Evolutionary conservation across 139 green algal species (phyloP).

Genomic region (Micractinium conductrix): DNA sequence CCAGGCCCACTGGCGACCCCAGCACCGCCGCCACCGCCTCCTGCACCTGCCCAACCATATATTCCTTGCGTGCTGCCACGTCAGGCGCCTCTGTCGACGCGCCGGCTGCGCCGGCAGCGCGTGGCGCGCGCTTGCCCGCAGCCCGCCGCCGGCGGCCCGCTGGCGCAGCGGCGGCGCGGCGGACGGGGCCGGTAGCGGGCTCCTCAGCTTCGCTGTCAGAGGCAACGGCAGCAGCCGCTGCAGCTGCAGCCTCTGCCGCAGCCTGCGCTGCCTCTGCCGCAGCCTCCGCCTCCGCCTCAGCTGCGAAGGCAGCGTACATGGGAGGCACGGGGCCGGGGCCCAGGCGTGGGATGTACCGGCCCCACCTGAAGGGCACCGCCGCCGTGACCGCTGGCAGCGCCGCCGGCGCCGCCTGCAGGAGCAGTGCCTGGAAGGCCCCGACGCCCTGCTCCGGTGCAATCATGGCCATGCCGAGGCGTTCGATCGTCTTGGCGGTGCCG

Average conservation of each 20-base stretch:
- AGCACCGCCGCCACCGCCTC: slow-evolving; percentile 59
- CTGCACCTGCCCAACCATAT: slow-evolving; percentile 47
- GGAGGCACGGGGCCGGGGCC: slow-evolving; percentile 13
- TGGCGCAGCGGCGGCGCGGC: too few species aligned
- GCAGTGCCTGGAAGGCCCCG: slow-evolving; percentile 41
- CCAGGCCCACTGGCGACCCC: slow-evolving; percentile 28
- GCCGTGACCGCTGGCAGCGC: slow-evolving; percentile 34
- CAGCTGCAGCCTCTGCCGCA: neutral
- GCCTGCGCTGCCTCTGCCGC: slow-evolving; percentile 17
- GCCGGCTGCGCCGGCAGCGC: slow-evolving; percentile 32
- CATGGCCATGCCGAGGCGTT: slow-evolving; percentile 74
- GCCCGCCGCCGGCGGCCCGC: neutral
- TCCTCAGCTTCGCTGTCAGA: neutral
- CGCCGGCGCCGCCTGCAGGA: slow-evolving; percentile 21
- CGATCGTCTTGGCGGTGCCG: slow-evolving; percentile 57
- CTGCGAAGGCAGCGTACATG: slow-evolving; percentile 42
- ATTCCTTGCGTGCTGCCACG: slow-evolving; percentile 3
- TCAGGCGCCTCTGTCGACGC: neutral
- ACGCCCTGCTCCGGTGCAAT: slow-evolving; percentile 53
- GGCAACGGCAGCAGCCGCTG: neutral
- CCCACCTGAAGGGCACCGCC: slow-evolving; percentile 48
- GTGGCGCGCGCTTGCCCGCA: neutral
- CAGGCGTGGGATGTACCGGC: slow-evolving; percentile 43
- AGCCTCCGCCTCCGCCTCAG: slow-evolving; percentile 6
- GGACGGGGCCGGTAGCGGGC: too few species aligned